A percentile compares a stretch with the other conserved stretches of the same genome.
phyloP scores from a whole-genome alignment of 805 yeast genomes.

The Saccharomycopsis sp. region DNA sequence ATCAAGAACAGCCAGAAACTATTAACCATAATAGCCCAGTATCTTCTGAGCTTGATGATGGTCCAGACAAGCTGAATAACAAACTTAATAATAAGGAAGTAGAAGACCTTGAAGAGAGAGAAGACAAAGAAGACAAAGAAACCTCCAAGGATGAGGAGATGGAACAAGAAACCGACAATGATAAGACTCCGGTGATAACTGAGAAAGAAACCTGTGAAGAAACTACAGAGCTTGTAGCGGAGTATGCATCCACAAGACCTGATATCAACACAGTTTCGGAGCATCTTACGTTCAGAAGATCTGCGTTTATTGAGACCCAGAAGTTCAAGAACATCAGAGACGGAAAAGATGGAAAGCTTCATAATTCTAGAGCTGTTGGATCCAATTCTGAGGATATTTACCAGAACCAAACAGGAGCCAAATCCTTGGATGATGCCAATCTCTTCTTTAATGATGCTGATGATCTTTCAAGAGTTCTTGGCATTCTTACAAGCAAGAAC shows the following conservation, averaged over 20 bases:
- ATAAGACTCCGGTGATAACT: no score
- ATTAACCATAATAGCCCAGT: no score
- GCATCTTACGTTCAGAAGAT: conserved; percentile 16
- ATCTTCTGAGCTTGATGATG: background rate
- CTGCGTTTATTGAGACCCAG: conserved; percentile 16
- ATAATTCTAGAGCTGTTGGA: background rate
- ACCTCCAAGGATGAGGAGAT: no score
- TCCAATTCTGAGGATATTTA: background rate
- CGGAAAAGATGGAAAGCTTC: no score
- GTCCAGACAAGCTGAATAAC: no score
- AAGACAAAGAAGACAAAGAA: no score
- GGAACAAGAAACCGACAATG: no score
- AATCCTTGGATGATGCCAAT: background rate
- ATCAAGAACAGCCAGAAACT: background rate
- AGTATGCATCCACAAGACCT: conserved; percentile 9
- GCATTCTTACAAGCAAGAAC: background rate
- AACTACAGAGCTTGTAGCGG: background rate
- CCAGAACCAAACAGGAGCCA: background rate
- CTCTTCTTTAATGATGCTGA: background rate
- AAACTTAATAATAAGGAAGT: no score
- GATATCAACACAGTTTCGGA: conserved; percentile 15
- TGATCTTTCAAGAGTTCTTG: background rate
- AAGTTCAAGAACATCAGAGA: background rate
- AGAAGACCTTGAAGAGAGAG: no score
- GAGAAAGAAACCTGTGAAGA: no score